Evolutionary conservation across 495 filamentous ascomycete species (phyloP).

Genomic region (Parmelia sp.): DNA sequence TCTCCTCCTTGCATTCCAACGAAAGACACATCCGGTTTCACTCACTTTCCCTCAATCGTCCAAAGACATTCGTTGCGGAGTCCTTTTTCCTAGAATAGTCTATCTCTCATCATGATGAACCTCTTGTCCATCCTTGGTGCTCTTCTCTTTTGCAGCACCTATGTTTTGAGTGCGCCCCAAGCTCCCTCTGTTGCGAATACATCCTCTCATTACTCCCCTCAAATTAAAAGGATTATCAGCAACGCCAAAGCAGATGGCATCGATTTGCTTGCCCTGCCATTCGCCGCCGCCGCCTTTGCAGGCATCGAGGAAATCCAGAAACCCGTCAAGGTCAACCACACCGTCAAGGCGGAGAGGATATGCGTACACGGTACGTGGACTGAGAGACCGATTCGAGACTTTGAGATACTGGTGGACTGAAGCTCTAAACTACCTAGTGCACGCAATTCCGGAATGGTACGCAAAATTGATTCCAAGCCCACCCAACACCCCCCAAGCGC

Average conservation of each 20-base stretch:
- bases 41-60: background rate
- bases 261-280: background rate
- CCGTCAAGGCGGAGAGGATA: background rate
- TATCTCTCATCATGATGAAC: background rate
- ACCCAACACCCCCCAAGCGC: background rate
- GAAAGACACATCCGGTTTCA: background rate
- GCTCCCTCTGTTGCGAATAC: too few relatives aligned
- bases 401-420: background rate
- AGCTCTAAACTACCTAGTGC: background rate
- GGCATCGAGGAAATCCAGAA: background rate
- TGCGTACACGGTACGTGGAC: background rate
- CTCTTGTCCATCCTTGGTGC: background rate
- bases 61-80: background rate
- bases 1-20: background rate
- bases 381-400: background rate
- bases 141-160: background rate
- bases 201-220: background rate
- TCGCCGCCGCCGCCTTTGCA: background rate
- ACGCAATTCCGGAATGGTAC: background rate
- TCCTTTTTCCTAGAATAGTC: background rate
- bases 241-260: background rate
- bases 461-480: background rate
- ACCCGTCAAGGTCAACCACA: background rate
- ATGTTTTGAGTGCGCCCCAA: background rate
- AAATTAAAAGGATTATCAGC: background rate